Base-by-base conservation (phyloP, 108 stramenopile genomes). In the Cyclotella sp. region DNA sequence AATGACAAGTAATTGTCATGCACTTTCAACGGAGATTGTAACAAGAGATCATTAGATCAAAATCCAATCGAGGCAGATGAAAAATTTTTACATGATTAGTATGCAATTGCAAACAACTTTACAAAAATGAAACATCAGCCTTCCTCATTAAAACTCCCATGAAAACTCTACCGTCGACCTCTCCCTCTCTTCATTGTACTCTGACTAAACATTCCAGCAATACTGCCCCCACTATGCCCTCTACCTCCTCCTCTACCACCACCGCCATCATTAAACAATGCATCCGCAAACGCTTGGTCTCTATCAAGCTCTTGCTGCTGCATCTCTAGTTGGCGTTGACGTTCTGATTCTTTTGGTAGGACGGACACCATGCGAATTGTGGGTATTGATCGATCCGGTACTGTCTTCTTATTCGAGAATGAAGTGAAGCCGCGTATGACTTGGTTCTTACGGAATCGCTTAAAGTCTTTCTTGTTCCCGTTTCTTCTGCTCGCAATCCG, bases 281-380 rank as follows among this genome's bases (percentile, higher is more conserved):
- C 78, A 55, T 90, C 90, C 6, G 90, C 90, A 41, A 78, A 44
- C 44, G 82, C 84, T 46, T 90, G 79, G 29, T 90, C 82, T 30
- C 77, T 75, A 34, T 87, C 88, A 47, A 90, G 41, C 40, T 87
- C 79, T 22, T 79, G 63, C 49, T 85, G 82, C 19, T 81, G 76
- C 65, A 68, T 55, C 60, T 85, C 63, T 40, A 85, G 55, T 16
- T 83, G 84, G 11, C 64, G 78, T 53, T 86, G 85, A 41, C 74
- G 84, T 70, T 85, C 83, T n/a, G 84, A 77, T 53, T 88, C 87
- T 30, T 80, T 88, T 6, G 82, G 82, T 19, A 83, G 42, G 18
- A 85, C 83, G 14, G 84, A 57, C 21, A 77, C 62, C 15, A 77
- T 76, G 51, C 73, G 78, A 67, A 83, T 67, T 16, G 28, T 53